Evolutionary conservation across 495 filamentous ascomycete species (phyloP).

Genomic region (Aspergillus homomorphus): DNA sequence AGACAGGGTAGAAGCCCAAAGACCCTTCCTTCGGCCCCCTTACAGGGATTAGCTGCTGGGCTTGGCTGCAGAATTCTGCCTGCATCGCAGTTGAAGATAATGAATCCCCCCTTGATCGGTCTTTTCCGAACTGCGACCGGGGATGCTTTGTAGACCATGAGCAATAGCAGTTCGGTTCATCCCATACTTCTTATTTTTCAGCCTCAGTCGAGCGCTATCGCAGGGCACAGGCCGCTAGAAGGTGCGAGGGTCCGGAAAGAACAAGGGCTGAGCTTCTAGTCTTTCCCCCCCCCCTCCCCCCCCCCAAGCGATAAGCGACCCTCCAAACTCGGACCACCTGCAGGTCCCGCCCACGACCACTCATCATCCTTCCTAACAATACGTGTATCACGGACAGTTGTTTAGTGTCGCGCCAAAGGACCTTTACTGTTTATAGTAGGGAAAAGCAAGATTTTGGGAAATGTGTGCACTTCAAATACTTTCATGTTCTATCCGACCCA

Average conservation of each 20-base stretch:
- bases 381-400: background rate
- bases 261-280: background rate
- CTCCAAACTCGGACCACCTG: background rate
- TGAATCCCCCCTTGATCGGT: background rate
- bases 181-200: background rate
- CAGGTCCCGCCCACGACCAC: background rate
- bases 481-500: slow-evolving; percentile 2
- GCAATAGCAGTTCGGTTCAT: background rate
- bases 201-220: background rate
- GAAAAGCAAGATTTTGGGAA: background rate
- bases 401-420: background rate
- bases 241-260: background rate
- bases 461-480: background rate
- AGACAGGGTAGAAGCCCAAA: background rate
- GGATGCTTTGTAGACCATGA: background rate
- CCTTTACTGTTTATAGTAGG: background rate
- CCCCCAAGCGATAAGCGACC: slow-evolving; percentile 1
- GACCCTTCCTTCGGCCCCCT: background rate
- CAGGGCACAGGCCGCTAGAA: slow-evolving; percentile 3
- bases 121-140: background rate
- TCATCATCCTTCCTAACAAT: background rate
- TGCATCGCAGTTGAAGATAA: background rate
- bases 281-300: background rate
- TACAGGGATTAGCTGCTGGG: background rate
- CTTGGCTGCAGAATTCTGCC: background rate